Evolutionary conservation across 2,329 filamentous ascomycete species (phyloP), one percentile per base, ranked within the genome.

Genomic region (Atkinsonella hypoxylon): DNA sequence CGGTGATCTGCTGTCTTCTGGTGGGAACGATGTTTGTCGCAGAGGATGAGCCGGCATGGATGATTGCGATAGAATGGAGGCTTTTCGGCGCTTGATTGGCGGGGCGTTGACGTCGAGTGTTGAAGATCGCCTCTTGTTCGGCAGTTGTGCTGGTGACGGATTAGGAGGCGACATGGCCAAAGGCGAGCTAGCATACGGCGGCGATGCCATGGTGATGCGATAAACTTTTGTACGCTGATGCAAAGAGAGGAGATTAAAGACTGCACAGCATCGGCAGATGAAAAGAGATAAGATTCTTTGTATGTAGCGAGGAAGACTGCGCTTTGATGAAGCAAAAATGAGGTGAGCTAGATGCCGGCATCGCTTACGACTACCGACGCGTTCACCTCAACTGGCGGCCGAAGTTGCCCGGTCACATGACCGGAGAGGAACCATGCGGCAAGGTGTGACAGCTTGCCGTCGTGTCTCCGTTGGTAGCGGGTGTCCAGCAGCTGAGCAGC

Each of bases 1-100:
- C 0, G 78, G 74, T 2, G 78, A 80, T 20, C 72, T 66, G 34
- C 66, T 67, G 32, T 10, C 51, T 49, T 79, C 83, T 26, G 86
- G 85, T 0, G 86, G 85, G 61, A 89, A 93, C 0, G 86, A 89
- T 4, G 88, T 90, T 61, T 89, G 85, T 39, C 87, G 85, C 1
- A 93, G 78, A 1, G 84, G 85, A 56, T 88, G 85, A 0, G 77
- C 72, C 1, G 78, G 77, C 15, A 62, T 58, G 8, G 78, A 79
- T 9, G 74, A 67, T 26, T 74, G 70, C 3, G 82, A 82, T 56
- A 81, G 71, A 54, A 67, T 77, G 12, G 83, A 88, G 6, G 82
- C 75, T 62, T 90, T 90, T 61, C 86, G 83, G 45, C 83, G 82
- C 63, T 88, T 88, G 45, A 72, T 65, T 2, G 67, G 69, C 44